Conservation (phyloP, 352 stramenopile genomes). For the Phytophthora sansomeana region DNA sequence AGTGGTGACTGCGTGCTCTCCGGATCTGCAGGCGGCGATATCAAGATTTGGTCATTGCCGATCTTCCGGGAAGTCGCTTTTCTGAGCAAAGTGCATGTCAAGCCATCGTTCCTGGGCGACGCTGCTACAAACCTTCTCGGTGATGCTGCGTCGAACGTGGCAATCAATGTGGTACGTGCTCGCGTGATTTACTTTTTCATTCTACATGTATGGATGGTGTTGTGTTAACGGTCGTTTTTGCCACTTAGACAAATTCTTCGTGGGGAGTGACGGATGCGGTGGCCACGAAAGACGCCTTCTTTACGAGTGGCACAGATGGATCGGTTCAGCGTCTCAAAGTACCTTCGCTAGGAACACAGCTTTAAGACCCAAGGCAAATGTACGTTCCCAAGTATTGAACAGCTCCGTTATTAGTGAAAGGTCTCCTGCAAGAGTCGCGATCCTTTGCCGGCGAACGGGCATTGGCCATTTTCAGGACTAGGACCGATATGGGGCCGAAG, state of each 20-base stretch:
- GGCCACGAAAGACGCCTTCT: constrained; percentile 84
- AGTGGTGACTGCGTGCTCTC: constrained; percentile 85
- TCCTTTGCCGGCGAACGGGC: constrained; percentile 24
- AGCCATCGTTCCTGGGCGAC: constrained; percentile 82
- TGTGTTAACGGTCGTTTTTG: constrained; percentile 2
- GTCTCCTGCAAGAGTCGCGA: constrained; percentile 39
- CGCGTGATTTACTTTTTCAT: not conserved
- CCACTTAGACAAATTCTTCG: constrained; percentile 75
- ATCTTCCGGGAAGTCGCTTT: constrained; percentile 85
- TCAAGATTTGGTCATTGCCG: constrained; percentile 91
- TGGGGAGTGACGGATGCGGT: constrained; percentile 87
- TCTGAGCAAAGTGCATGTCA: constrained; percentile 79
- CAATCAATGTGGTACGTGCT: constrained; percentile 82
- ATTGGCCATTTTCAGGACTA: constrained; percentile 14
- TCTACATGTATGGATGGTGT: not conserved
- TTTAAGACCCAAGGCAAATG: constrained; percentile 23
- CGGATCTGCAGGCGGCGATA: constrained; percentile 80
- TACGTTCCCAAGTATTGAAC: not conserved
- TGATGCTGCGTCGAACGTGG: constrained; percentile 85
- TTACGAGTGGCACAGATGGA: constrained; percentile 84
- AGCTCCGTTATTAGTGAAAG: constrained; percentile 7
- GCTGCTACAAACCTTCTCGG: constrained; percentile 80
- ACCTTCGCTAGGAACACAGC: constrained; percentile 45
- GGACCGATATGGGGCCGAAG: constrained; percentile 54
- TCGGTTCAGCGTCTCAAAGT: constrained; percentile 81